Conservation (phyloP, 768 basidiomycete species). For the Rhodotorula toruloides region DNA sequence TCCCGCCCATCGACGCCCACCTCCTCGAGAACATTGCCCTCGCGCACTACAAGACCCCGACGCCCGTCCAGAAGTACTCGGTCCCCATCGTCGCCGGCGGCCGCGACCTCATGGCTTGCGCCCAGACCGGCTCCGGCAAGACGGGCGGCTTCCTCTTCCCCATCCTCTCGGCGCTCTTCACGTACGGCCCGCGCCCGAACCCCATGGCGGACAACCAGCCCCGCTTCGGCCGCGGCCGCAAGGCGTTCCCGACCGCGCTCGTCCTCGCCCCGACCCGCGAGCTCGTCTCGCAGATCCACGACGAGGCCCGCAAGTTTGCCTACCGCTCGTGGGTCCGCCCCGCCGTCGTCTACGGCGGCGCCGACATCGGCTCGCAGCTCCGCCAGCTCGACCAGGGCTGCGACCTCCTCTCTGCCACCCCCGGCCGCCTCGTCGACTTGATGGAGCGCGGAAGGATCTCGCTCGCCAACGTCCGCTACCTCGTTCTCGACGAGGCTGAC, state of each 20-base stretch:
- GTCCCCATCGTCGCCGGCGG: slow-evolving; percentile 91
- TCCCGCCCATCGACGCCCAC: slow-evolving; percentile 82
- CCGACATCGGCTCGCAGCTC: slow-evolving; percentile 92
- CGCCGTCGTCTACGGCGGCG: slow-evolving; percentile 97
- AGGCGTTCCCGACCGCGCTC: slow-evolving; percentile 93
- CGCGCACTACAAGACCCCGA: slow-evolving; percentile 90
- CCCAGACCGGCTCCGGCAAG: slow-evolving; percentile 98
- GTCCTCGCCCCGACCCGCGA: slow-evolving; percentile 98
- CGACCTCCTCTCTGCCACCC: slow-evolving; percentile 92
- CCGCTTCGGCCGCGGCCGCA: slow-evolving; percentile 66
- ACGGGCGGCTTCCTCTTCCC: slow-evolving; percentile 99
- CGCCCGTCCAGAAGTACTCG: slow-evolving; percentile 99
- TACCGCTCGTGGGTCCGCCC: slow-evolving; percentile 99
- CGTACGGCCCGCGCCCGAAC: slow-evolving; percentile 68
- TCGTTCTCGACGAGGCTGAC: slow-evolving; percentile 98
- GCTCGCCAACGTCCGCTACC: slow-evolving; percentile 90
- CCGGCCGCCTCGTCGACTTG: slow-evolving; percentile 93
- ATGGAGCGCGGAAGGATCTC: slow-evolving; percentile 97
- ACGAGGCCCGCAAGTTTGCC: slow-evolving; percentile 96
- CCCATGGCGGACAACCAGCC: slow-evolving; percentile 51
- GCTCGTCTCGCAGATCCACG: slow-evolving; percentile 97
- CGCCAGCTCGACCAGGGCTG: slow-evolving; percentile 93
- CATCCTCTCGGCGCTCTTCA: slow-evolving; percentile 88
- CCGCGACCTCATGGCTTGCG: slow-evolving; percentile 74
- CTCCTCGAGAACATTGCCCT: slow-evolving; percentile 89